These are phyloP conservation scores for Beauveria brongniartii DNA, from an alignment of 2,329 filamentous ascomycete species.

Conservation along the genomic window DNA sequence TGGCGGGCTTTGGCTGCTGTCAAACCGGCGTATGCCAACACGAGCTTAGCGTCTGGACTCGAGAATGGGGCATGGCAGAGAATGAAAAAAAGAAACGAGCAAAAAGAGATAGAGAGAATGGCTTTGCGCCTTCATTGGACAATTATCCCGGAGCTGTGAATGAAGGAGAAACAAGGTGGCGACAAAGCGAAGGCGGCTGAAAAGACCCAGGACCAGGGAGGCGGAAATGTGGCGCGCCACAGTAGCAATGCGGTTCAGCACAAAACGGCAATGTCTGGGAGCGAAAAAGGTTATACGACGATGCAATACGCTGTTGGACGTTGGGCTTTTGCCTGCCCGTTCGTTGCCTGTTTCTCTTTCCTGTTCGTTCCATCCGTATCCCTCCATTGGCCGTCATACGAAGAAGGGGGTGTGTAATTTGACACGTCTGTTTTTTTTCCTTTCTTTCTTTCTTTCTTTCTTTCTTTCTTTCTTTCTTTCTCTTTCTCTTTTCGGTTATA, in stretches of 20 bases:
- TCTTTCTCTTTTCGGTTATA: no score
- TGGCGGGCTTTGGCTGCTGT: background rate
- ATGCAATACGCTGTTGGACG: background rate
- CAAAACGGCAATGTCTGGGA: background rate
- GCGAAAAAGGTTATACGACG: background rate
- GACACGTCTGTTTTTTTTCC: no score
- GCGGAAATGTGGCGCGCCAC: background rate
- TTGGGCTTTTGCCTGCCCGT: background rate
- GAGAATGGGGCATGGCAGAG: slow-evolving; percentile 4
- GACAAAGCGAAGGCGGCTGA: background rate
- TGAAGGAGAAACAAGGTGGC: background rate
- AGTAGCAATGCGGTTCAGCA: background rate
- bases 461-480: no score
- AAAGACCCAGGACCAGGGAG: background rate
- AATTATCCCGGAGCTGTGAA: background rate
- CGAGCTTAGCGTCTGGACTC: slow-evolving; percentile 7
- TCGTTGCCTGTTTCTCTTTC: background rate
- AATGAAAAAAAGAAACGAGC: background rate
- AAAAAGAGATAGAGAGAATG: background rate
- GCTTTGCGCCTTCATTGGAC: background rate
- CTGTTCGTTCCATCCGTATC: background rate
- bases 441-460: no score
- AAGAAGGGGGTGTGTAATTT: no score
- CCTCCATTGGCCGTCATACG: background rate
- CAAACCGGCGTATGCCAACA: slow-evolving; percentile 5